Conservation (phyloP, 305 asterid species). For the Solanum hybrid region DNA sequence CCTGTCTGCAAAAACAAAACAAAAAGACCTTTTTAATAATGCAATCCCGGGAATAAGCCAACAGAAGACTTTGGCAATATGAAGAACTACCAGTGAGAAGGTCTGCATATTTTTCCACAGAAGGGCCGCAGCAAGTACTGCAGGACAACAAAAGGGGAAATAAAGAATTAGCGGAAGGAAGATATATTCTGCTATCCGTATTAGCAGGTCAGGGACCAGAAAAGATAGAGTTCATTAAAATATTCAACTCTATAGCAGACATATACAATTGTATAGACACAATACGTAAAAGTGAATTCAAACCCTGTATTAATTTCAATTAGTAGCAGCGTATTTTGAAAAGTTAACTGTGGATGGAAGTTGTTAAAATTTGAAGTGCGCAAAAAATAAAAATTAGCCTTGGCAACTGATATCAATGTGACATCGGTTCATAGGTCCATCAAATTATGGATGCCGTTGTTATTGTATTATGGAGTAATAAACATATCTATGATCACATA, state of each 20-base stretch:
- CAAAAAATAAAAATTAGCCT: not conserved
- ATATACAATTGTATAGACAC: not conserved
- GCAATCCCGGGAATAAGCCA: not conserved
- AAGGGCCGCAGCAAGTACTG: slow-evolving; percentile 65
- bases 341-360: not conserved
- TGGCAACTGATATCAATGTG: not conserved
- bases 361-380: not conserved
- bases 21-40: slow-evolving; percentile 1
- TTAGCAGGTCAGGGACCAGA: not conserved
- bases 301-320: not conserved
- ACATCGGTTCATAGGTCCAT: not conserved
- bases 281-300: not conserved
- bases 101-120: slow-evolving; percentile 60
- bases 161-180: not conserved
- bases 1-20: slow-evolving; percentile 36
- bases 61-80: not conserved
- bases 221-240: not conserved
- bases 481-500: not conserved
- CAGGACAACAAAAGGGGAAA: slow-evolving; percentile 11
- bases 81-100: slow-evolving; percentile 56
- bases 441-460: not conserved
- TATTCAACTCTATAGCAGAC: not conserved
- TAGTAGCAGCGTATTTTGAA: not conserved
- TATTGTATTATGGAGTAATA: not conserved
- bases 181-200: not conserved